These are phyloP conservation scores for Spinellus fusiger DNA, from an alignment of 192 early-diverging fungal species.

Conservation along the genomic window DNA sequence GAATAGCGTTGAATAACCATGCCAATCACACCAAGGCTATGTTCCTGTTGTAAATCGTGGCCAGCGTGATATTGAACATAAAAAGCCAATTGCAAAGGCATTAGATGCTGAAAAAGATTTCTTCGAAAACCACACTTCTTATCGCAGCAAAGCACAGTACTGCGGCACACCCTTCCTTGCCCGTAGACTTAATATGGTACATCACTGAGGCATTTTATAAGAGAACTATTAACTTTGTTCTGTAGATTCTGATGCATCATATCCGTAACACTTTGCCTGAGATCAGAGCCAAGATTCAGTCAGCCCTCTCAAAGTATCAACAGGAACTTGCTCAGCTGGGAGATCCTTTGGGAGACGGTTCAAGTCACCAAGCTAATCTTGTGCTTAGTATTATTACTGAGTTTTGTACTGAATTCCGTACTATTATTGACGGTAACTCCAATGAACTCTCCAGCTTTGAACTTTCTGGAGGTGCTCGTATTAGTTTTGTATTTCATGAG, in stretches of 20 bases:
- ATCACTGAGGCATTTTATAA: not conserved
- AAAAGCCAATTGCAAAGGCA: constrained; percentile 82
- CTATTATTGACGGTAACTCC: constrained; percentile 93
- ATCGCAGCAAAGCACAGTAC: constrained; percentile 94
- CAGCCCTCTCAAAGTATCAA: constrained; percentile 78
- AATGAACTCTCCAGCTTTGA: constrained; percentile 93
- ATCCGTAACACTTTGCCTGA: constrained; percentile 97
- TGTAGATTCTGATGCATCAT: constrained; percentile 97
- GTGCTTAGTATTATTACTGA: constrained; percentile 98
- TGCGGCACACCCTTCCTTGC: constrained; percentile 99
- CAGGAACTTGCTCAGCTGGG: constrained; percentile 85
- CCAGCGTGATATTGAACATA: constrained; percentile 93
- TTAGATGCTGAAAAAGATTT: constrained; percentile 86
- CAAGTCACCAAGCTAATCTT: constrained; percentile 73
- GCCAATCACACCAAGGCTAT: constrained; percentile 57
- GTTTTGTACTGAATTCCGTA: constrained; percentile 95
- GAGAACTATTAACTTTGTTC: not conserved
- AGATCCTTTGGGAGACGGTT: constrained; percentile 81
- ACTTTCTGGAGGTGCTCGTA: constrained; percentile 96
- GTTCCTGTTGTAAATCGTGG: constrained; percentile 99
- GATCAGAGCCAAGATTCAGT: constrained; percentile 95
- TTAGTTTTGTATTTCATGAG: constrained; percentile 99
- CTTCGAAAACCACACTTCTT: constrained; percentile 94
- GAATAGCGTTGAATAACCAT: not conserved
- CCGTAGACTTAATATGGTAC: constrained; percentile 92